Percentiles rank a stretch among this genome's conserved stretches.
Evolutionary conservation across 768 basidiomycete species (phyloP).

Genomic region (Mycena alexandri): DNA sequence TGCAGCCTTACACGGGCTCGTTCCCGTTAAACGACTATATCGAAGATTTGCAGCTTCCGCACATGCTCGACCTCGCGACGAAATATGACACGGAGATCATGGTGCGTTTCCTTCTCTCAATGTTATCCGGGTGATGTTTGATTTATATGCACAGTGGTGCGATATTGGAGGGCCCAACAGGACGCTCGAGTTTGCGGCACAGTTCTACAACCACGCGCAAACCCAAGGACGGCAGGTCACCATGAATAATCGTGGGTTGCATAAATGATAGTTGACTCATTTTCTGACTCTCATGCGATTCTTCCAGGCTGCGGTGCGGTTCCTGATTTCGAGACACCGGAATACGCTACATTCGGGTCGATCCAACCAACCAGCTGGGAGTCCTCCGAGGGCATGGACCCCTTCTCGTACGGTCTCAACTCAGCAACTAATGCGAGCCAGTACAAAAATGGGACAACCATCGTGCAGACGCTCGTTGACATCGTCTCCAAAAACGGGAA

Average conservation of each 20-base stretch:
- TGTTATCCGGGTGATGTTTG: too few species aligned
- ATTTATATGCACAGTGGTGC: constrained; percentile 59
- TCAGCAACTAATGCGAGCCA: constrained; percentile 54
- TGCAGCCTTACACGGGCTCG: constrained; percentile 68
- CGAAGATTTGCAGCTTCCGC: constrained; percentile 62
- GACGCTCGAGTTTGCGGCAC: constrained; percentile 58
- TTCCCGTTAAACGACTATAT: constrained; percentile 63
- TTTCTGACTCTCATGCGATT: too few species aligned
- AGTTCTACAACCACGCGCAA: constrained; percentile 59
- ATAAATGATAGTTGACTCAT: too few species aligned
- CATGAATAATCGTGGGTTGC: constrained; percentile 49
- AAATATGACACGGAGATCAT: constrained; percentile 68
- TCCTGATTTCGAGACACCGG: constrained; percentile 69
- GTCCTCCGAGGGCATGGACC: constrained; percentile 70
- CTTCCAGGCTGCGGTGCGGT: constrained; percentile 53
- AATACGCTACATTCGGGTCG: constrained; percentile 62
- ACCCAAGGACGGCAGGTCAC: constrained; percentile 59
- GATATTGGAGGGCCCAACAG: constrained; percentile 67
- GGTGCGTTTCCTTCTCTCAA: constrained; percentile 43
- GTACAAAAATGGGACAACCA: constrained; percentile 64
- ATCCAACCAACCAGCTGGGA: constrained; percentile 67
- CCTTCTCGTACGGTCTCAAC: constrained; percentile 63
- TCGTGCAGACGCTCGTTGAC: constrained; percentile 66
- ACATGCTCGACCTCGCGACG: constrained; percentile 61
- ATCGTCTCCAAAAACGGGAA: constrained; percentile 77